Evolutionary conservation across 139 green algal genomes (phyloP), one percentile per base, ranked within the genome.

Genomic region (Diplosphaera chodatii): DNA sequence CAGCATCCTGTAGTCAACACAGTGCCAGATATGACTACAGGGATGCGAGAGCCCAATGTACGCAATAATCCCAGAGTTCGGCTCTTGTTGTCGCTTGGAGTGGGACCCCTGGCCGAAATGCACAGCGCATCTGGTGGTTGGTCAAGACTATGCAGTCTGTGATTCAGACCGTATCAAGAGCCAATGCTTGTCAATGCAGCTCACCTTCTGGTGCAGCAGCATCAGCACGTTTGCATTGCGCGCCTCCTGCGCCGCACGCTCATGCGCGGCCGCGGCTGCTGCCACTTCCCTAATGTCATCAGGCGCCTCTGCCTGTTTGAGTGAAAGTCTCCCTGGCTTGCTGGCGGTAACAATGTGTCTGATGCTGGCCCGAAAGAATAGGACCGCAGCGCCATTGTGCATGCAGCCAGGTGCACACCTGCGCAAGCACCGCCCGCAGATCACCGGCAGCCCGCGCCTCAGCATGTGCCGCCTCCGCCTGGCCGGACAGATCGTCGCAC

Each of bases 181-280:
- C n/a, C n/a, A n/a, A n/a, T n/a, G n/a, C n/a, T n/a, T n/a, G n/a
- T n/a, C n/a, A n/a, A n/a, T 28, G 18, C 20, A 15, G 29, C 67
- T 1, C 29, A 76, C 78, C 78, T 84, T 84, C 37, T 65, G 70
- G 22, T 69, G 64, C 16, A 86, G 70, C 71, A 86, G 65, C 71
- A 78, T 64, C 30, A 86, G 69, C 22, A 86, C 77, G 18, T 71
- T 75, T 25, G 30, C 37, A 48, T 84, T 82, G 1, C 81, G 64
- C 1, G 71, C 69, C 31, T 78, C 81, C 68, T 86, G 77, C 66
- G 65, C 25, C 4, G 75, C 74, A 13, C 72, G 70, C 74, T 83
- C 81, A 40, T 71, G 67, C 27, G 71, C 74, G n/a, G 80, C n/a
- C 13, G 81, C 81, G 0, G 68, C 69, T 10, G 66, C 59, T 0